Conservation (phyloP, 805 yeast genomes). For the Starmerella khaoyaiensis region DNA sequence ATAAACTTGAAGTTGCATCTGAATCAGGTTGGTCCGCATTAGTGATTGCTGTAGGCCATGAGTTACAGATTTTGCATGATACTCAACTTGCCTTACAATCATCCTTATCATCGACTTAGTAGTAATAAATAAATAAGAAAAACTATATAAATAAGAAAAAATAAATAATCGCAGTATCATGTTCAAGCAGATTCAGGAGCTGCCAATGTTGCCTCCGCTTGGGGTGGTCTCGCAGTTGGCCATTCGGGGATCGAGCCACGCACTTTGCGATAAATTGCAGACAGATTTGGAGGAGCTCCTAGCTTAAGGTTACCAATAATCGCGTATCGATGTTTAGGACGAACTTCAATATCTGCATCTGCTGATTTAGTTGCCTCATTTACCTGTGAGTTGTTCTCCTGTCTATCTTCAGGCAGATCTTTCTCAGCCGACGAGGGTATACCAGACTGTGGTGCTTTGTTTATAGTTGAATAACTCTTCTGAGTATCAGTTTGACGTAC, state of each 20-base stretch:
- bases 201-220: neutral
- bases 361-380: too few species aligned
- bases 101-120: neutral
- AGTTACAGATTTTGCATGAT: constrained; percentile 21
- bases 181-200: neutral
- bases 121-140: neutral
- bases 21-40: constrained; percentile 22
- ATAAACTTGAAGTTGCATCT: constrained; percentile 15
- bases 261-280: constrained; percentile 12
- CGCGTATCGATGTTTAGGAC: constrained; percentile 17
- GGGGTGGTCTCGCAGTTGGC: neutral
- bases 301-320: constrained; percentile 11
- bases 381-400: too few species aligned
- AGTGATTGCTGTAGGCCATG: constrained; percentile 26
- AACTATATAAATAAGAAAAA: neutral
- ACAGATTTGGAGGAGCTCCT: constrained; percentile 17
- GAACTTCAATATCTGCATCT: neutral
- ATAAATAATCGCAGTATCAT: constrained; percentile 3
- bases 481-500: neutral
- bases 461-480: neutral
- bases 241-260: neutral
- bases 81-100: constrained; percentile 20
- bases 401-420: neutral
- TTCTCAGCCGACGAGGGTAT: neutral
- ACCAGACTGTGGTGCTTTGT: neutral